phyloP scores from a whole-genome alignment of 805 yeast species.

The Jamesozyma jinghongensis region DNA sequence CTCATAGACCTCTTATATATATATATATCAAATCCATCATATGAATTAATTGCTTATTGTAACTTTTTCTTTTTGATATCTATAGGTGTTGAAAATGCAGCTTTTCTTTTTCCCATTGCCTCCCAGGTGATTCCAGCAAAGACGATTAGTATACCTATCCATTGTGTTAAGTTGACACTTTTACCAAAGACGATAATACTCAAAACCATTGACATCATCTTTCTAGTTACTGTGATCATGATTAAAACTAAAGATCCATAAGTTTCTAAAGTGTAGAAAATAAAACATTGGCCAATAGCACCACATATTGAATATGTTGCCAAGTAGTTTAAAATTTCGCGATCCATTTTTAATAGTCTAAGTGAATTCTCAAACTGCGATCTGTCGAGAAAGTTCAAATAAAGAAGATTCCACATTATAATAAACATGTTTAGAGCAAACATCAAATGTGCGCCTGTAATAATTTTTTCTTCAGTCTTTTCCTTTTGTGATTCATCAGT shows the following conservation, averaged over 20 bases:
- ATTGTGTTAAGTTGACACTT: slow-evolving; percentile 49
- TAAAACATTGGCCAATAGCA: slow-evolving; percentile 89
- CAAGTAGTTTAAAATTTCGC: slow-evolving; percentile 50
- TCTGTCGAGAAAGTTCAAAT: slow-evolving; percentile 30
- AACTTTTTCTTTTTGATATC: slow-evolving; percentile 1
- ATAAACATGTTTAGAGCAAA: slow-evolving; percentile 47
- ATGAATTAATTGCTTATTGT: background rate
- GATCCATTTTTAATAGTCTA: slow-evolving; percentile 31
- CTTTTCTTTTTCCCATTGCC: slow-evolving; percentile 40
- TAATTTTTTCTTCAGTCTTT: slow-evolving; percentile 13
- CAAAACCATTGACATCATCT: slow-evolving; percentile 89
- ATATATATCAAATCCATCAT: background rate
- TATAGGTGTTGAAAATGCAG: background rate
- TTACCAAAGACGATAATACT: slow-evolving; percentile 89
- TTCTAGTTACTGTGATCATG: slow-evolving; percentile 92
- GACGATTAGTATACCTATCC: slow-evolving; percentile 72
- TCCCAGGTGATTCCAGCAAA: slow-evolving; percentile 82
- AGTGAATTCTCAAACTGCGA: slow-evolving; percentile 30
- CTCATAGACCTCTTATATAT: background rate
- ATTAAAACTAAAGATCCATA: slow-evolving; percentile 81
- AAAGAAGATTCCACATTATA: slow-evolving; percentile 40
- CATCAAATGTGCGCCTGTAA: slow-evolving; percentile 88
- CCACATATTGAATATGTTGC: slow-evolving; percentile 67
- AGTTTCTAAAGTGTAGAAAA: slow-evolving; percentile 70
- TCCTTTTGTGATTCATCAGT: slow-evolving; percentile 1